phyloP scores from a whole-genome alignment of 2,329 filamentous ascomycete species.

The Sclerotinia nivalis region DNA sequence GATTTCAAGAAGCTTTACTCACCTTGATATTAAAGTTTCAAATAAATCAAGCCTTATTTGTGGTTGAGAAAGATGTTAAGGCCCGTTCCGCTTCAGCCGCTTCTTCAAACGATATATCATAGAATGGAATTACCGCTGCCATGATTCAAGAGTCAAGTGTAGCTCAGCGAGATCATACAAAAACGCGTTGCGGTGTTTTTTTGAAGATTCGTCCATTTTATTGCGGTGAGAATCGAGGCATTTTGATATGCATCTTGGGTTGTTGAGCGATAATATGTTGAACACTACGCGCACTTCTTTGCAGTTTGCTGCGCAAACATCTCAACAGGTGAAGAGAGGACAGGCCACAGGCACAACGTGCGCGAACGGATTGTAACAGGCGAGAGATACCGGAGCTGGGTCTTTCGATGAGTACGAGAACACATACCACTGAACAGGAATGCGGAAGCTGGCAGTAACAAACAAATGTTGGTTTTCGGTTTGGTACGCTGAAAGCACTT shows the following conservation, averaged over 20 bases:
- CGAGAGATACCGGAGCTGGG: not conserved
- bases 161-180: not conserved
- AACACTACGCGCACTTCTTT: not conserved
- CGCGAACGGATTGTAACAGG: not conserved
- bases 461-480: not conserved
- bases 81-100: not conserved
- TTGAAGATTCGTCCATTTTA: not conserved
- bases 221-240: not conserved
- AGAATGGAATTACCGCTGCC: not conserved
- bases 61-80: not conserved
- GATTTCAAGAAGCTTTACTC: rapidly evolving
- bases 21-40: not conserved
- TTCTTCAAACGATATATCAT: not conserved
- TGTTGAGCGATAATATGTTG: too few species aligned
- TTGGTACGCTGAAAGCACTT: not conserved
- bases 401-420: not conserved
- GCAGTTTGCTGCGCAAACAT: not conserved
- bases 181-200: not conserved
- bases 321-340: not conserved
- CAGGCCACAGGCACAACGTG: not conserved
- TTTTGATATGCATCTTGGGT: too few species aligned
- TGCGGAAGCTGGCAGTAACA: not conserved
- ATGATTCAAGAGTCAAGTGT: not conserved
- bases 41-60: not conserved
- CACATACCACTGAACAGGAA: not conserved